Conservation (phyloP, 108 stramenopile genomes). For the Nannochloropsis oceanica region DNA sequence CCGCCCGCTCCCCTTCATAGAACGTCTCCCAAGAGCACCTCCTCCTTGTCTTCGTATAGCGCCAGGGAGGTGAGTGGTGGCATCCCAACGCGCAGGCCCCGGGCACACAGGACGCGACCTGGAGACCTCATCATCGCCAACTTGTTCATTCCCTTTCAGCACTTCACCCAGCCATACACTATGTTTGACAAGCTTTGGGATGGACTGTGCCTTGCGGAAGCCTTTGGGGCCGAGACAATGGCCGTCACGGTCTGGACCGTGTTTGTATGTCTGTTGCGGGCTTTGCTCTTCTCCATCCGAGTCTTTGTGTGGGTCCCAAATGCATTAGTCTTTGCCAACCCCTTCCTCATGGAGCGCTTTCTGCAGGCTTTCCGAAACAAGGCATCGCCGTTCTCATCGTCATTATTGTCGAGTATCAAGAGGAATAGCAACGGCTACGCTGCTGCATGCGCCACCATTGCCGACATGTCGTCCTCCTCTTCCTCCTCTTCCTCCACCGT, state of each 20-base stretch:
- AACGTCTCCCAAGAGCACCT: too few species aligned
- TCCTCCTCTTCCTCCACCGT: not conserved
- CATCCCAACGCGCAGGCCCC: too few species aligned
- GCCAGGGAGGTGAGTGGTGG: too few species aligned
- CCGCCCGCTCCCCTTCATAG: too few species aligned
- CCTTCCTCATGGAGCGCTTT: not conserved
- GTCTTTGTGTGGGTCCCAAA: not conserved
- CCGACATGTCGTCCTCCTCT: not conserved
- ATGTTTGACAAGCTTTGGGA: not conserved
- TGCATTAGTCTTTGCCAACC: not conserved
- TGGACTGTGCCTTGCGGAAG: not conserved
- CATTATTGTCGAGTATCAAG: not conserved
- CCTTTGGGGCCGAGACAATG: not conserved
- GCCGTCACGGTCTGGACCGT: not conserved
- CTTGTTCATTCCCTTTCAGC: too few species aligned
- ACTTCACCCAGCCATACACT: too few species aligned
- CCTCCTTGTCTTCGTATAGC: too few species aligned
- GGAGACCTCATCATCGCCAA: too few species aligned
- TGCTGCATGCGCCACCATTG: not conserved
- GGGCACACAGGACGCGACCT: too few species aligned
- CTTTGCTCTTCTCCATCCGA: not conserved
- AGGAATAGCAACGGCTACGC: not conserved
- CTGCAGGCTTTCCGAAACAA: not conserved
- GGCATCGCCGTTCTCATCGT: not conserved
- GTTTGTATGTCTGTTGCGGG: not conserved